These are phyloP conservation scores for Tuber borchii DNA, from an alignment of 495 filamentous ascomycete species.

Conservation along the genomic window DNA sequence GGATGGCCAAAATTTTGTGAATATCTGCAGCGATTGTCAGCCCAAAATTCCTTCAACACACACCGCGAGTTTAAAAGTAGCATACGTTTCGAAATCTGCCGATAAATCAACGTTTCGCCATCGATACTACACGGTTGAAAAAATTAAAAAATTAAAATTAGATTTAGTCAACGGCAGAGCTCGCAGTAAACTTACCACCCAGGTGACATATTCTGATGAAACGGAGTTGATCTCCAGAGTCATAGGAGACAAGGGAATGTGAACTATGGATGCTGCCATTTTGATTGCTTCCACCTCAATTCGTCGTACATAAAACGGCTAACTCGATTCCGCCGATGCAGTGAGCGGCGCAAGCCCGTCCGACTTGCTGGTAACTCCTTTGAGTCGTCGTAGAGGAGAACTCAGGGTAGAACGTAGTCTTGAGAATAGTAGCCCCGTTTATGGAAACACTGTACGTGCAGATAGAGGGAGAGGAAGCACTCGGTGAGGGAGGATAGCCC, in stretches of 20 bases:
- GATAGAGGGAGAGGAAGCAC: constrained; percentile 15
- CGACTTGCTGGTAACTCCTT: constrained; percentile 19
- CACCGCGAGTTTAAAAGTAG: constrained; percentile 5
- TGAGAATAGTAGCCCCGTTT: neutral
- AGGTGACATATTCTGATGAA: constrained; percentile 43
- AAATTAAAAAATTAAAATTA: neutral
- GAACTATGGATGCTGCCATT: constrained; percentile 42
- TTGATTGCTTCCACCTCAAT: constrained; percentile 15
- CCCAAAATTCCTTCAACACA: constrained; percentile 1
- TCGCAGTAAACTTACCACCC: constrained; percentile 38
- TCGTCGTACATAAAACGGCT: constrained; percentile 18
- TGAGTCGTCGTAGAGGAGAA: neutral
- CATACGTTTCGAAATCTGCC: constrained; percentile 42
- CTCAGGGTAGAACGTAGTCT: neutral
- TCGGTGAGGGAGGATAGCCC: constrained; percentile 13
- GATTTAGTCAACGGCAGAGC: constrained; percentile 4
- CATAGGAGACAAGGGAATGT: constrained; percentile 43
- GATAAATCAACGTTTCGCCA: constrained; percentile 43
- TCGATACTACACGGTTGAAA: constrained; percentile 33
- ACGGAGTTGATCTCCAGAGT: constrained; percentile 43
- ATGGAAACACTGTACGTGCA: neutral
- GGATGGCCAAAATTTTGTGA: constrained; percentile 42
- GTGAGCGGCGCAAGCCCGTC: constrained; percentile 22
- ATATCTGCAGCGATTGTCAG: constrained; percentile 34
- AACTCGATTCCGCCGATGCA: constrained; percentile 13